Evolutionary conservation across 208 protist species (phyloP), one percentile per base, ranked within the genome.

Genomic region (Crithidia expoeki): DNA sequence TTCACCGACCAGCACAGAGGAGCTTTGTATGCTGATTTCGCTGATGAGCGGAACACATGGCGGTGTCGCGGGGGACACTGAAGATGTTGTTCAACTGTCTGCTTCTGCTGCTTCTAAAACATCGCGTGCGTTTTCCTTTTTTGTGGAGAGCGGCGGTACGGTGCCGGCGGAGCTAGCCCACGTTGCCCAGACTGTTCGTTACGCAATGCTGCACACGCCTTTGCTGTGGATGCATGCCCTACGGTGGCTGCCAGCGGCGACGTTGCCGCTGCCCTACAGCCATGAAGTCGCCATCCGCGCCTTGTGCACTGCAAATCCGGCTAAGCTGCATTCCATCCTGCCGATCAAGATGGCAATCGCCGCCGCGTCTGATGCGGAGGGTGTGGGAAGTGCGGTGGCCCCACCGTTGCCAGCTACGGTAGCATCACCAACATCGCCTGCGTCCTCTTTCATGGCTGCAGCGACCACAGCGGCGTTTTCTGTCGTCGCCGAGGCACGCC

Each of bases 101-200:
- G 33, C 55, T 27, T 55, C 49, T 32, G 5, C 67, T n/a, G 14
- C 51, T 9, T 19, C 12, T 2, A 27, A 42, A 14, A 23, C 36
- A n/a, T 34, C 46, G 0, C 19, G 34, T 2, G 50, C 68, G 32
- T 27, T 30, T 36, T 32, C 59, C 33, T 51, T 67, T 40, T 55
- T 46, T 9, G 44, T 23, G 10, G 50, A 50, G 7, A 34, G 28
- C 49, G 33, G 56, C 3, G 36, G 44, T 16, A 44, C 47, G 19
- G 58, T 94, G 28, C 81, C 85, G 0, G 25, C 59, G 0, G 76
- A 83, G 42, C 61, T 94, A 17, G 65, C 74, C 0, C 70, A 81
- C 40, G 60, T 94, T 17, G 81, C 74, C 7, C 83, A 88, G 33
- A 80, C 79, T 5, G 79, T 81, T 21, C 85, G 85, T 33, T 90